Conservation (phyloP, 768 basidiomycete species). For the Gymnopilus junonius region DNA sequence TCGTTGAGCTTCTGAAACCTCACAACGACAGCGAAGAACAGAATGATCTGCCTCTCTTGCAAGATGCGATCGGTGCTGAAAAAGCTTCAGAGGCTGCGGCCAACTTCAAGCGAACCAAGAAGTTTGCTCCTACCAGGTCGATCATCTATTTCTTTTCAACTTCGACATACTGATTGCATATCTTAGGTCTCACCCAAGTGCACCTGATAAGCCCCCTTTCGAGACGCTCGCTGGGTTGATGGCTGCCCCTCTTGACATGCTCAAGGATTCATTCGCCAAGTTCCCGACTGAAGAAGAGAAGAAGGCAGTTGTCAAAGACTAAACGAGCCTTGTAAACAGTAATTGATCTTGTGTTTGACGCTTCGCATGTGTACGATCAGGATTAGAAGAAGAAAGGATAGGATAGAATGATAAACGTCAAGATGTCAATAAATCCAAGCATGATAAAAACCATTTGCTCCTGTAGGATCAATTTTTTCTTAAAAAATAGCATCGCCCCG, state of each 20-base stretch:
- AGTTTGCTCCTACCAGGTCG: constrained; percentile 64
- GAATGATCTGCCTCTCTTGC: constrained; percentile 59
- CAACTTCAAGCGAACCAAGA: constrained; percentile 61
- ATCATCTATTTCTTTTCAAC: background rate
- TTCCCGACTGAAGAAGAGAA: constrained; percentile 64
- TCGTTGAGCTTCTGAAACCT: constrained; percentile 52
- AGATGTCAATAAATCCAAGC: no score
- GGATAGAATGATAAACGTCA: no score
- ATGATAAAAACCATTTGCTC: no score
- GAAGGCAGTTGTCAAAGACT: constrained; percentile 29
- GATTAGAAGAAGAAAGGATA: no score
- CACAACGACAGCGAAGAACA: constrained; percentile 64
- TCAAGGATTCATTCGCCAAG: constrained; percentile 57
- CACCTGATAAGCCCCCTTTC: constrained; percentile 61
- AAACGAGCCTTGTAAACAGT: no score
- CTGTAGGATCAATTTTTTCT: no score
- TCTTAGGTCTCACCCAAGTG: constrained; percentile 26
- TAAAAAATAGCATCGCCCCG: no score
- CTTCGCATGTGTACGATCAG: no score
- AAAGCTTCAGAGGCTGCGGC: constrained; percentile 48
- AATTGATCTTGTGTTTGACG: background rate
- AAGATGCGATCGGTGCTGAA: constrained; percentile 48
- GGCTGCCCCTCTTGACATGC: constrained; percentile 58
- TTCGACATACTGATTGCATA: no score
- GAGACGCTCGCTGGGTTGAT: constrained; percentile 63